A percentile compares a stretch with the other conserved stretches of the same genome.
Conservation (phyloP, 176 grass and related monocot species). For the Thalia dealbata region DNA sequence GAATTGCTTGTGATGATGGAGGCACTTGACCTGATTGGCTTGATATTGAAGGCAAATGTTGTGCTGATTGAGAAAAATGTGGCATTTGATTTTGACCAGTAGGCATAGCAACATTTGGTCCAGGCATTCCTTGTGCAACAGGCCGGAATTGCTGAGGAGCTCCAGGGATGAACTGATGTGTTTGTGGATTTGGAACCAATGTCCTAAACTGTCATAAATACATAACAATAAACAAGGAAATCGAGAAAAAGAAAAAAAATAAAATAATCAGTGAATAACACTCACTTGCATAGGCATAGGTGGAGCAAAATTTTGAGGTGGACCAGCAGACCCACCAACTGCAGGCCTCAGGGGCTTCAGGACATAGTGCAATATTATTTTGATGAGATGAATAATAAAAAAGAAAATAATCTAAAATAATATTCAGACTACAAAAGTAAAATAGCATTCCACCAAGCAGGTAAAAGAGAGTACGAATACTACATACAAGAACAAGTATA, state of each 20-base stretch:
- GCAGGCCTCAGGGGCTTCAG: constrained; percentile 67
- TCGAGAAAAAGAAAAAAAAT: constrained; percentile 2
- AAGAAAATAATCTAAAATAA: not conserved
- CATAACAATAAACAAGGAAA: constrained; percentile 16
- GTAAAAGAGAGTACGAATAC: not conserved
- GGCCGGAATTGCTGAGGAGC: constrained; percentile 43
- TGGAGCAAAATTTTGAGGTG: constrained; percentile 68
- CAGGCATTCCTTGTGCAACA: constrained; percentile 43
- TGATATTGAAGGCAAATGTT: constrained; percentile 8
- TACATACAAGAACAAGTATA: not conserved
- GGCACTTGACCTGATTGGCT: constrained; percentile 28
- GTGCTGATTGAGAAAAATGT: constrained; percentile 12
- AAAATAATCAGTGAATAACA: not conserved
- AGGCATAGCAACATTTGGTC: constrained; percentile 13
- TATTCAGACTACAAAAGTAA: not conserved
- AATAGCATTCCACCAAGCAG: not conserved
- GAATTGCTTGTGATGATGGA: constrained; percentile 49
- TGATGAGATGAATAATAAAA: not conserved
- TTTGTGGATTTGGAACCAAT: constrained; percentile 31
- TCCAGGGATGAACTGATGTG: constrained; percentile 45
- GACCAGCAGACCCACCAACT: constrained; percentile 42
- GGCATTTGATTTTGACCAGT: constrained; percentile 12
- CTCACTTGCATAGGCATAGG: constrained; percentile 80
- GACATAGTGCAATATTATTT: not conserved
- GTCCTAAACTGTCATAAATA: constrained; percentile 57